Evolutionary conservation across 2,329 filamentous ascomycete species (phyloP).

Genomic region (Lecanicillium sp.): DNA sequence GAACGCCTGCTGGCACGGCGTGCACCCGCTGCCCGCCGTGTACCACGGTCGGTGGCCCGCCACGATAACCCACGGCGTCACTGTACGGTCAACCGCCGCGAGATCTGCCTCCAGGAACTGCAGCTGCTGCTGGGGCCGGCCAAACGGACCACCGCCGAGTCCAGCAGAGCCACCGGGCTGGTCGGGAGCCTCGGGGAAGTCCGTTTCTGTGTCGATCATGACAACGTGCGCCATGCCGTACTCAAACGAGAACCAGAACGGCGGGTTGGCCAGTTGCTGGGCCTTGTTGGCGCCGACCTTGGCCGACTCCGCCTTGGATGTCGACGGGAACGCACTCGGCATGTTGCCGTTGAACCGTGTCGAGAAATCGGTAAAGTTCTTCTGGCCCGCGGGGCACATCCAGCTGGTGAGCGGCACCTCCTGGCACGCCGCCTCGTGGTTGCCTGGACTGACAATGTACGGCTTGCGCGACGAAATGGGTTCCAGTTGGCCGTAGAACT

Average conservation of each 20-base stretch:
- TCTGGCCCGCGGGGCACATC: slow-evolving; percentile 11
- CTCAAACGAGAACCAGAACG: slow-evolving; percentile 12
- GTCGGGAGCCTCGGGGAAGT: slow-evolving; percentile 5
- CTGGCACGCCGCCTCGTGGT: slow-evolving; percentile 11
- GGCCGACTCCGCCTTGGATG: no score
- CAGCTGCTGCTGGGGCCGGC: background rate
- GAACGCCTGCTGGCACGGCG: slow-evolving; percentile 3
- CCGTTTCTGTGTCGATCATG: slow-evolving; percentile 8
- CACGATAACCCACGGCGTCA: slow-evolving; percentile 9
- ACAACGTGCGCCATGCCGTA: slow-evolving; percentile 10
- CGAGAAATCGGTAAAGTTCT: slow-evolving; percentile 13
- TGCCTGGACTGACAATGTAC: slow-evolving; percentile 11
- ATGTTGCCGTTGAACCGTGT: slow-evolving; percentile 9
- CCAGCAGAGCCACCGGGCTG: background rate
- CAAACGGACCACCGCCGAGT: background rate
- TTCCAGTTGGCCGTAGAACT: slow-evolving; percentile 9
- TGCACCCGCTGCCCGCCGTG: background rate
- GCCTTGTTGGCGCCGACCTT: slow-evolving; percentile 18
- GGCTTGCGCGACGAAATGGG: slow-evolving; percentile 1
- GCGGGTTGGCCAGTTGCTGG: no score
- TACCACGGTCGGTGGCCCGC: slow-evolving; percentile 11
- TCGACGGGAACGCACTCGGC: slow-evolving; percentile 3
- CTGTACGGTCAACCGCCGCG: slow-evolving; percentile 3
- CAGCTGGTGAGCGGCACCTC: slow-evolving; percentile 1
- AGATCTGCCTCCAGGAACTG: slow-evolving; percentile 5